Evolutionary conservation across 2,329 filamentous ascomycete species (phyloP), one percentile per base, ranked within the genome.

Genomic region (Verticillium dahliae): DNA sequence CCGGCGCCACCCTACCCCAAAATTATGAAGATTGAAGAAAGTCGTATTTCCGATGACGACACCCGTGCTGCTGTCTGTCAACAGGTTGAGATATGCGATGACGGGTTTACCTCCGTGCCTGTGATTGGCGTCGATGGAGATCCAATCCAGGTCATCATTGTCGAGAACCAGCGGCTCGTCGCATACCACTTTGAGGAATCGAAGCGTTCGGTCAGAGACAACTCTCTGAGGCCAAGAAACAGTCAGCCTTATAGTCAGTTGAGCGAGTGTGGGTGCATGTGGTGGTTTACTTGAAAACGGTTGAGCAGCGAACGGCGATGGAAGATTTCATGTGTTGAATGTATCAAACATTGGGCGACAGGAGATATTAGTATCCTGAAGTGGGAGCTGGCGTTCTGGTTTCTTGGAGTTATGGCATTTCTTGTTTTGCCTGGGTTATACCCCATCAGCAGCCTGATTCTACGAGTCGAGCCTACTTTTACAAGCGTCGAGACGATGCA

Each of bases 11-110:
- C 75, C 0, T 86, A 84, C 62, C 83, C 84, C 2, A 77, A 77
- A 31, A 77, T 82, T 9, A 72, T 86, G 62, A 85, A 85, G 67
- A 72, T 86, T 52, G 74, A 82, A 59, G 84, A 86, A 69, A 78
- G 81, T 14, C 82, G 83, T 15, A 70, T 79, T 18, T 61, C 69
- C 6, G 68, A 65, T 22, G 62, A 71, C 9, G 67, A 72, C 15
- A 68, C 73, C 1, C 67, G 71, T 1, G 65, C 72, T 14, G 76
- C 82, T 0, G 75, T 68, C 35, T 86, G 83, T 62, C 76, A 75
- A 4, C 81, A 85, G 65, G 78, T 82, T 35, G 70, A 77, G 62
- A 77, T 86, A 11, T 66, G 70, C 15, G 68, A 72, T 0, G 69
- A 76, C 13, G 78, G 78, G 6, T 63, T 70, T 18, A 70, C 71